A percentile compares a stretch with the other conserved stretches of the same genome.
phyloP scores from a whole-genome alignment of 306 rosid genomes.

The Hippophae tibetana region DNA sequence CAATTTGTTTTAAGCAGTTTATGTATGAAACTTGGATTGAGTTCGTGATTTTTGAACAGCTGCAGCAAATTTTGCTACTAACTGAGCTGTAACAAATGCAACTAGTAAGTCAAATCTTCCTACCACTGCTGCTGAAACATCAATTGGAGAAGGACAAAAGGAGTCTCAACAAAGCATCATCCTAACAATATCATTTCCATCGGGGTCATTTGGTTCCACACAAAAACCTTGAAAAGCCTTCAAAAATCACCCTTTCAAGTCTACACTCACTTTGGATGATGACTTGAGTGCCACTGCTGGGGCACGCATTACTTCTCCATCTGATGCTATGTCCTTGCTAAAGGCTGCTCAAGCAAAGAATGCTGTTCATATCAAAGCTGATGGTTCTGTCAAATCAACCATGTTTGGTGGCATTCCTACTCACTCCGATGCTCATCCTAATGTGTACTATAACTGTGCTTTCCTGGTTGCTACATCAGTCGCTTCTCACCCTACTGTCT shows the following conservation, averaged over 20 bases:
- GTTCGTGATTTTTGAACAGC: conserved; percentile 18
- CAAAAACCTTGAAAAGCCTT: conserved; percentile 31
- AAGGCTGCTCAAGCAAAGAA: conserved; percentile 51
- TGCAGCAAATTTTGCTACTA: conserved; percentile 7
- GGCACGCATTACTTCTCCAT: conserved; percentile 49
- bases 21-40: too few species aligned
- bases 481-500: conserved; percentile 16
- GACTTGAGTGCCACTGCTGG: conserved; percentile 49
- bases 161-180: conserved; percentile 35
- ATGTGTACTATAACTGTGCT: conserved; percentile 16
- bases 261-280: conserved; percentile 25
- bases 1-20: too few species aligned
- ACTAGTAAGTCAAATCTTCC: conserved; percentile 28
- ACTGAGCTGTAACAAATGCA: conserved; percentile 18
- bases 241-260: conserved; percentile 35
- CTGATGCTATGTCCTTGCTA: conserved; percentile 38
- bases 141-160: conserved; percentile 22
- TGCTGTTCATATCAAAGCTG: conserved; percentile 24
- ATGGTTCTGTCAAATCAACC: conserved; percentile 28
- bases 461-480: conserved; percentile 13
- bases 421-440: conserved; percentile 33
- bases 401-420: conserved; percentile 18
- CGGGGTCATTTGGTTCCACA: conserved; percentile 26
- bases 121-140: conserved; percentile 26
- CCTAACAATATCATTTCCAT: conserved; percentile 13